Base-by-base conservation (phyloP, 1,284 basidiomycete genomes). In the Ganoderma boninense region DNA sequence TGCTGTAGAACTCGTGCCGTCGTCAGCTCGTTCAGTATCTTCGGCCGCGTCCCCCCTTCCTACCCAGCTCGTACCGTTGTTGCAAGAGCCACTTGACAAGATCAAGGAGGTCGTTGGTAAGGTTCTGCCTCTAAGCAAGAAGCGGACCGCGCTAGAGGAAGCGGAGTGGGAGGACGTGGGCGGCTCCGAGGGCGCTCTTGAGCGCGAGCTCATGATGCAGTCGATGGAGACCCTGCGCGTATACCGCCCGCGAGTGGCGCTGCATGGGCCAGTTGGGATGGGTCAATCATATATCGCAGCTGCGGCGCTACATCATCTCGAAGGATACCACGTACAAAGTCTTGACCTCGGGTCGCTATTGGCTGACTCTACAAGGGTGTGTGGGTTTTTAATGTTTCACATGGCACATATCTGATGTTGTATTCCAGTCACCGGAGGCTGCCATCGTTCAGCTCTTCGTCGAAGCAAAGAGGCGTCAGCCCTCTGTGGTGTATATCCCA, bases 391-490 rank as follows among this genome's bases (percentile, higher is more conserved):
- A 11, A n/a, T 40, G 8, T 46, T 10, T 14, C 6, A 20, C 4
- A 0, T 54, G 23, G 2, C 35, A 35, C 7, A 3, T 35, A n/a
- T n/a, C n/a, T n/a, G n/a, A n/a, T n/a, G n/a, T n/a, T n/a, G n/a
- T n/a, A 4, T 6, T 8, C 26, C 46, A 97, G 94, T 96, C 96
- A 4, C 85, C 92, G 3, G 98, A 99, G 82, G 95, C 97, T 0
- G 92, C 95, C 2, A 92, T 98, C 68, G 95, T 99, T 1, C 97
- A 99, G 76, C 87, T 98, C n/a, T 99, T 99, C 77, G 89, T 97
- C 23, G 98, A 99, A 80, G 98, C 98, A 0, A 99, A 98, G 80
- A 91, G 98, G 40, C 96, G 98, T 79, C 97, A 98, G 77, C 98
- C 98, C 0, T 97, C 96, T 0, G 92, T 99, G 56, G 88, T 99